Evolutionary conservation across 768 basidiomycete genomes (phyloP).

Genomic region (Lactarius hengduanensis): DNA sequence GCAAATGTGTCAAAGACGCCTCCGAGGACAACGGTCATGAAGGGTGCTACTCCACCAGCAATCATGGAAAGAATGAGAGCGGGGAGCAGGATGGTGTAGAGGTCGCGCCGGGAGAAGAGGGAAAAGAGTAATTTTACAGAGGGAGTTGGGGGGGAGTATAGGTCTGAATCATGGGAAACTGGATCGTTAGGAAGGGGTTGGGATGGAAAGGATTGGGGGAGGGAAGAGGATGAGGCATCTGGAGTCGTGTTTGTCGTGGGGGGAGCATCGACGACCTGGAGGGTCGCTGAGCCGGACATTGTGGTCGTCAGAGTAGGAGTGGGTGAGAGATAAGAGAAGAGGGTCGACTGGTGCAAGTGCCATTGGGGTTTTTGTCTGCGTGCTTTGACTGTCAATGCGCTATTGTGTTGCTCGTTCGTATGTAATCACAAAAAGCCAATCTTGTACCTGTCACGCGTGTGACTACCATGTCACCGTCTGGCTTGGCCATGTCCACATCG

Average conservation of each 20-base stretch:
- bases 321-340: constrained; percentile 26
- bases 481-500: constrained; percentile 37
- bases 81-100: constrained; percentile 59
- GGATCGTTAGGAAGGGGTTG: constrained; percentile 30
- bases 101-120: constrained; percentile 56
- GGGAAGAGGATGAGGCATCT: constrained; percentile 29
- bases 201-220: constrained; percentile 26
- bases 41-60: constrained; percentile 73
- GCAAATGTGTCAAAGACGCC: constrained; percentile 74
- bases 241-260: constrained; percentile 29
- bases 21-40: constrained; percentile 83
- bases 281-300: constrained; percentile 33
- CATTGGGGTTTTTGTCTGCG: constrained; percentile 35
- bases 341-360: constrained; percentile 5
- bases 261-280: constrained; percentile 31
- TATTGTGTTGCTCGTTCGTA: constrained; percentile 22
- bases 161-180: constrained; percentile 30
- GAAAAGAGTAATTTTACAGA: constrained; percentile 64
- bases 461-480: neutral
- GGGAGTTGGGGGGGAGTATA: constrained; percentile 33
- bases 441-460: neutral
- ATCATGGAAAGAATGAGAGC: constrained; percentile 59
- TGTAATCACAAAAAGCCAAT: constrained; percentile 28
- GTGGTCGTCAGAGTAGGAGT: constrained; percentile 21
- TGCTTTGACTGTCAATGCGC: constrained; percentile 17